Base-by-base conservation (phyloP, 306 rosid genomes). In the Alnus glutinosa region DNA sequence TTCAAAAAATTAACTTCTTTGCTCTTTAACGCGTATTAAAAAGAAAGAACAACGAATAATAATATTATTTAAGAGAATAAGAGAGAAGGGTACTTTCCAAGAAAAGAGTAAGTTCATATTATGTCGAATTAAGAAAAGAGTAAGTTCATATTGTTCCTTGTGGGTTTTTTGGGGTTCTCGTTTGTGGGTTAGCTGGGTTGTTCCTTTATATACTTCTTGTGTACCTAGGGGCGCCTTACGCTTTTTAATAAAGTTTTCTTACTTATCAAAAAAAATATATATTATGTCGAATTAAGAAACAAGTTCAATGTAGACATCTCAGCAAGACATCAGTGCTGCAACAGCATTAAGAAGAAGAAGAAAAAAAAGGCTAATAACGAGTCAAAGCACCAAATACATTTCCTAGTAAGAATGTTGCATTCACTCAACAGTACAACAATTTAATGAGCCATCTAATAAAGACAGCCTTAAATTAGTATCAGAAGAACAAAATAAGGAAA, bases 361-460 rank as follows among this genome's bases (percentile, higher is more conserved):
- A 6, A 61, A 3, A 3, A 2, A 61, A 61, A 3, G 3, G 13
- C 67, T 61, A 1, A 28, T 61, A 61, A 61, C 12, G 67, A 61
- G 39, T 61, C 18, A 61, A 30, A 61, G 39, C 37, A 61, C 39
- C 67, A 61, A 28, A 28, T 32, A 5, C 11, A 61, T 61, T 8
- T 61, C 36, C 39, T 28, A 61, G 7, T 61, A 61, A 61, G 67
- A 61, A 61, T 9, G 7, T 28, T 30, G 39, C 39, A 30, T 28
- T 13, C 10, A 61, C 37, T 10, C 12, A 10, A 61, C 62, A 78
- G 46, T 59, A 61, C 64, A 74, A 84, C 36, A 78, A 80, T 57
- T 74, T 61, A 47, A 62, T 12, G 46, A 62, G 44, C 75, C 68
- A 46, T 39, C 66, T 66, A 74, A 84, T 47, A 78, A 18, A 46